Percentiles rank a stretch among this genome's conserved stretches.
Evolutionary conservation across 257 asterid species (phyloP).

Genomic region (Plantago major): DNA sequence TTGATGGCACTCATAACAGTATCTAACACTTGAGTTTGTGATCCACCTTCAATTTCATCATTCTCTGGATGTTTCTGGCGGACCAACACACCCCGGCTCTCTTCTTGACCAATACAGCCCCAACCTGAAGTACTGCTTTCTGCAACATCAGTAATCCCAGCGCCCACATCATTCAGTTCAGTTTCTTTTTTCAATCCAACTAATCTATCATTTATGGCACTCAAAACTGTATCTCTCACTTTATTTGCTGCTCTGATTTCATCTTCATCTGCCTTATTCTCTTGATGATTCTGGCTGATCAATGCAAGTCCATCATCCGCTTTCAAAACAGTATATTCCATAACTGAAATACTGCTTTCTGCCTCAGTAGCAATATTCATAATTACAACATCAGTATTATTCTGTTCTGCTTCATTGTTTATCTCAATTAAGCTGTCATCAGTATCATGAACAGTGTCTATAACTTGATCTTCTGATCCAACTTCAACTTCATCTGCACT

Average conservation of each 20-base stretch:
- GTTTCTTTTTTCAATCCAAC: slow-evolving; percentile 17
- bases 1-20: too few species aligned
- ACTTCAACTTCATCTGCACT: neutral
- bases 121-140: slow-evolving; percentile 20
- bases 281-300: neutral
- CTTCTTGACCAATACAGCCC: slow-evolving; percentile 13
- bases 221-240: slow-evolving; percentile 21
- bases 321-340: too few species aligned
- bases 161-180: slow-evolving; percentile 3
- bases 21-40: too few species aligned
- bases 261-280: neutral
- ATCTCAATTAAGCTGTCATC: neutral
- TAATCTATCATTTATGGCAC: slow-evolving; percentile 16
- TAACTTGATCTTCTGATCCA: neutral
- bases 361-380: too few species aligned
- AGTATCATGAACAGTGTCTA: neutral
- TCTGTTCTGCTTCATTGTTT: neutral
- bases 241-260: slow-evolving; percentile 27
- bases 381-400: too few species aligned
- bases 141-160: neutral
- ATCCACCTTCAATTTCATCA: neutral
- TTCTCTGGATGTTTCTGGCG: slow-evolving; percentile 21
- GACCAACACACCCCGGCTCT: slow-evolving; percentile 17
- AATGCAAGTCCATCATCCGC: too few species aligned
- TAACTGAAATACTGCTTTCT: too few species aligned